phyloP scores from a whole-genome alignment of 768 basidiomycete genomes.

The Boletus patriciae region DNA sequence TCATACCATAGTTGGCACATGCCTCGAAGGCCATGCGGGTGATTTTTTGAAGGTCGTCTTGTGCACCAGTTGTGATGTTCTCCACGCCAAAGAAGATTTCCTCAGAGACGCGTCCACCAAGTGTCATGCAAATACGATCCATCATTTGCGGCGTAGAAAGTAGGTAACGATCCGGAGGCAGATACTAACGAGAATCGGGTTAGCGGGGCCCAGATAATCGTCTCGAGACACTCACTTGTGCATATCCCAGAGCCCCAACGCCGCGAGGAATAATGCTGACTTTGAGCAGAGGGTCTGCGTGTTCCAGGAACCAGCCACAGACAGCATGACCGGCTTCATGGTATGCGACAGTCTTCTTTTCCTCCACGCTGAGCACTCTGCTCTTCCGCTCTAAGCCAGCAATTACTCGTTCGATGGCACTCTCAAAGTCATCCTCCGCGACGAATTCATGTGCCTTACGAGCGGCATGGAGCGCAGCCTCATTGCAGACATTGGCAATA shows the following conservation, averaged over 20 bases:
- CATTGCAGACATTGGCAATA: slow-evolving; percentile 98
- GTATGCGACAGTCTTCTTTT: slow-evolving; percentile 98
- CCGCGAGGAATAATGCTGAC: slow-evolving; percentile 98
- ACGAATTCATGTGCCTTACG: slow-evolving; percentile 78
- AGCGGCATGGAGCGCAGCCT: slow-evolving; percentile 94
- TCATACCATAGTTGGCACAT: slow-evolving; percentile 97
- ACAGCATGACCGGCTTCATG: slow-evolving; percentile 99
- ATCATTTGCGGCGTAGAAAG: slow-evolving; percentile 92
- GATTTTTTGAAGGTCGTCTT: slow-evolving; percentile 98
- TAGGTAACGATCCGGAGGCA: slow-evolving; percentile 94
- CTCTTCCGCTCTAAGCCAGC: slow-evolving; percentile 97
- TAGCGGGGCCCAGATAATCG: slow-evolving; percentile 6
- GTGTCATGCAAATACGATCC: slow-evolving; percentile 97
- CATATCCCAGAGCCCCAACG: slow-evolving; percentile 93
- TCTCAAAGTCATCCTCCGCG: slow-evolving; percentile 86
- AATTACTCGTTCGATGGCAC: slow-evolving; percentile 96
- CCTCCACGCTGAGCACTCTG: slow-evolving; percentile 86
- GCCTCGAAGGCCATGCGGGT: slow-evolving; percentile 97
- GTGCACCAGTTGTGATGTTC: slow-evolving; percentile 96
- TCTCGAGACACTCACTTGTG: slow-evolving; percentile 59
- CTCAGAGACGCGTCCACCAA: slow-evolving; percentile 96
- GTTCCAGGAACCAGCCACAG: slow-evolving; percentile 97
- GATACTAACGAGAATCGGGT: slow-evolving; percentile 54
- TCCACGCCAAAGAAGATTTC: slow-evolving; percentile 94
- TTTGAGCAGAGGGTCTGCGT: slow-evolving; percentile 94